phyloP scores from a whole-genome alignment of 2,329 filamentous ascomycete species.

The Botrytis sinoallii region DNA sequence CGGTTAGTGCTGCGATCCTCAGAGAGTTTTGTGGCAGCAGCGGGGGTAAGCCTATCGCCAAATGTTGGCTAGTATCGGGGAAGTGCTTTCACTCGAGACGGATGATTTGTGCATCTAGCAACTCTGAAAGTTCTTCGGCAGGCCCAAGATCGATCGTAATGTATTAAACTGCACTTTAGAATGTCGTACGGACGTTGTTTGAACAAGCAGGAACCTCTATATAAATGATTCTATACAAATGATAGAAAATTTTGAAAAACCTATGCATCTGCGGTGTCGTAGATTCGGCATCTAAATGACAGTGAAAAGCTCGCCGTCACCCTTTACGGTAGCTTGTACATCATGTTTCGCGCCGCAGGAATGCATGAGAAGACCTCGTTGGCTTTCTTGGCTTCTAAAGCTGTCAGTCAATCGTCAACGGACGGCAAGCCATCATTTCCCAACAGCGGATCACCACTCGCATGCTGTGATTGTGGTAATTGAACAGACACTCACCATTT shows the following conservation, averaged over 20 bases:
- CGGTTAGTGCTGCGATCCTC: background rate
- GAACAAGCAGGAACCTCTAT: background rate
- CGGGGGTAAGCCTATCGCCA: background rate
- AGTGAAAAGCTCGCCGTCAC: background rate
- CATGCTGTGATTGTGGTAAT: background rate
- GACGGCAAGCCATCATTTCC: background rate
- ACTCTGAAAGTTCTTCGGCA: background rate
- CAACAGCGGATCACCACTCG: background rate
- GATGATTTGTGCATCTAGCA: background rate
- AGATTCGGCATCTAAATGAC: background rate
- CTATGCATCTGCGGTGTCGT: background rate
- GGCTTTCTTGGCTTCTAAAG: too few species aligned
- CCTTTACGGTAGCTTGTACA: background rate
- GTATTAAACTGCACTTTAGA: background rate
- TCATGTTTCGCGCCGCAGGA: background rate
- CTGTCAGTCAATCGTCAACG: background rate
- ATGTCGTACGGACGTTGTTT: background rate
- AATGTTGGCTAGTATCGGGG: background rate
- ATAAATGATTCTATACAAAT: too few species aligned
- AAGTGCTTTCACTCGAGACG: background rate
- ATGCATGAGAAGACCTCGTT: background rate
- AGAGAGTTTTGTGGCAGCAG: background rate
- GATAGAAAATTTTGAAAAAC: too few species aligned
- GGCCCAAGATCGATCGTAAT: background rate
- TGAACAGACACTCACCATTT: background rate